Evolutionary conservation across 345 rosid genomes (phyloP).

Genomic region (Eucalyptus marginata): DNA sequence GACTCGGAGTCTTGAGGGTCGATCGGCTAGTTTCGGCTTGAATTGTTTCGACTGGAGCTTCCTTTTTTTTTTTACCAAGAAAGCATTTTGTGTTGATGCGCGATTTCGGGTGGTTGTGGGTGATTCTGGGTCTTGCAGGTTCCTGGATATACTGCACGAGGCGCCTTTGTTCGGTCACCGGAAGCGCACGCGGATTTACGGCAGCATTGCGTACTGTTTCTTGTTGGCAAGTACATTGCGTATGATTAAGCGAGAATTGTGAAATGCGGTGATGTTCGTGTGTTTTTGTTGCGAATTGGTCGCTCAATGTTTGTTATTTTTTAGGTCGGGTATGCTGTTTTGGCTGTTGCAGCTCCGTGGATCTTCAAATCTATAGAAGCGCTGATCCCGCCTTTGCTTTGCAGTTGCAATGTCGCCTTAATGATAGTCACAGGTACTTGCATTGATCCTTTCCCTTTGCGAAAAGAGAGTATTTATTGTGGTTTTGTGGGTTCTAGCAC

Average conservation of each 20-base stretch:
- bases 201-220: conserved; percentile 55
- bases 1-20: background rate
- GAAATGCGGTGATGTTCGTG: background rate
- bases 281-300: background rate
- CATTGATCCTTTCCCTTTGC: background rate
- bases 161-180: conserved; percentile 92
- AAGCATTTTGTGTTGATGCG: background rate
- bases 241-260: background rate
- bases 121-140: conserved; percentile 27
- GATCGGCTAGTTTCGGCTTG: background rate
- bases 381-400: conserved; percentile 49
- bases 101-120: background rate
- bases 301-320: background rate
- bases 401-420: conserved; percentile 62
- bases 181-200: conserved; percentile 67
- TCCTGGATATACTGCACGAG: conserved; percentile 85
- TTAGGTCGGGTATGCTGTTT: conserved; percentile 69
- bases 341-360: conserved; percentile 69
- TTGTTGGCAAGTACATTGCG: conserved; percentile 50
- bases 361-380: conserved; percentile 28
- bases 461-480: background rate
- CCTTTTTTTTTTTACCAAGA: background rate
- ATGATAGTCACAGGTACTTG: conserved; percentile 57
- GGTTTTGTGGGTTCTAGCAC: background rate
- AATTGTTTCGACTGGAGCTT: background rate